phyloP scores from a whole-genome alignment of 345 rosid species.

The Syzygium grande region DNA sequence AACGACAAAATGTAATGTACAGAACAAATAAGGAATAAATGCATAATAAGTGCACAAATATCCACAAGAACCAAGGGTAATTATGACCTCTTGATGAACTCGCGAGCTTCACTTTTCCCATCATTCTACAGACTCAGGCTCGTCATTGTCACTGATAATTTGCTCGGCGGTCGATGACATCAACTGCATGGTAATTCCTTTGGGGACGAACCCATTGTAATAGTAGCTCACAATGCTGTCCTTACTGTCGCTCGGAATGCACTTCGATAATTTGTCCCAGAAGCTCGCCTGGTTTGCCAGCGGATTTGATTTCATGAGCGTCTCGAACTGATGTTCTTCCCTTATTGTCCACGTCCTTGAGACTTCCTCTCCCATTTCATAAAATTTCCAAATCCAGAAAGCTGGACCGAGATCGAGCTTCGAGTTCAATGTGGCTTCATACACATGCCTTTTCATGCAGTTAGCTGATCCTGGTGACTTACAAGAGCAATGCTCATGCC shows the following conservation, averaged over 20 bases:
- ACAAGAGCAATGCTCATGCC: constrained; percentile 31
- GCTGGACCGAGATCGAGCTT: constrained; percentile 19
- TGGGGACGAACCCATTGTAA: constrained; percentile 28
- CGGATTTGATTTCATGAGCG: constrained; percentile 16
- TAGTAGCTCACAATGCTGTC: constrained; percentile 29
- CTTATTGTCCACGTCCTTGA: constrained; percentile 26
- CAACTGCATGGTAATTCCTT: constrained; percentile 18
- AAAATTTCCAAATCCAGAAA: constrained; percentile 30
- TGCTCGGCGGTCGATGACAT: constrained; percentile 6
- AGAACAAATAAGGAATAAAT: background rate
- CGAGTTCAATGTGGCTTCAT: constrained; percentile 12
- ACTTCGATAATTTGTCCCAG: constrained; percentile 15
- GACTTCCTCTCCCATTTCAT: constrained; percentile 32
- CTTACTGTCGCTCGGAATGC: constrained; percentile 17
- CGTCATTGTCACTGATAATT: constrained; percentile 36
- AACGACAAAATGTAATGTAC: background rate
- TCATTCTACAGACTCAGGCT: background rate
- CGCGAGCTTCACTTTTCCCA: background rate
- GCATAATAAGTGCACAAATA: background rate
- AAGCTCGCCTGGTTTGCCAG: constrained; percentile 8
- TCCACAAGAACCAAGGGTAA: background rate
- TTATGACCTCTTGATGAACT: background rate
- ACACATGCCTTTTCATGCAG: constrained; percentile 13
- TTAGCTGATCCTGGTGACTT: constrained; percentile 16
- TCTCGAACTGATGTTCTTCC: constrained; percentile 20